Conservation (phyloP, 169 alveolate species). For the Perkinsus chesapeaki region DNA sequence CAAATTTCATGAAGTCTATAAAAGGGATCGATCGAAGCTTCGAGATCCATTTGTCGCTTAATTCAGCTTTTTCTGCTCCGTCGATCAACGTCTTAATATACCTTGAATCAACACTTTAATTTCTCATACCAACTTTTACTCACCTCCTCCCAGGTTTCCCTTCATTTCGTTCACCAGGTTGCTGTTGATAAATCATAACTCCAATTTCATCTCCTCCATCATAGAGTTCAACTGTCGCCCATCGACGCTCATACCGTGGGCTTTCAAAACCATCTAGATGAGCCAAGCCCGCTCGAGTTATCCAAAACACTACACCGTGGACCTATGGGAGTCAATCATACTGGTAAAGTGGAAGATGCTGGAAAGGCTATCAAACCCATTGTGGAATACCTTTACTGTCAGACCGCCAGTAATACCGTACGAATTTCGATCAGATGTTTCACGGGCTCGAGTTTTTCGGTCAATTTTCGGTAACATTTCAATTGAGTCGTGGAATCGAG, state of each 20-base stretch:
- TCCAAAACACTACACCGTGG: background rate
- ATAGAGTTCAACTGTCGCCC: background rate
- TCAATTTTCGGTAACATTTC: no score
- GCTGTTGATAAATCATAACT: background rate
- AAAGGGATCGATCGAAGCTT: background rate
- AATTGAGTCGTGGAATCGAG: no score
- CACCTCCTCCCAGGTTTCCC: background rate
- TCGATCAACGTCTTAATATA: background rate
- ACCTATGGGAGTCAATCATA: no score
- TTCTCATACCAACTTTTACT: background rate
- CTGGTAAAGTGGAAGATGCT: no score
- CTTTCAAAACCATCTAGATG: background rate
- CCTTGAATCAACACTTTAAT: background rate
- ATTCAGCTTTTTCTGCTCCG: background rate
- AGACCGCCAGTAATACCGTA: no score
- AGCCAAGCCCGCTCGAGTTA: background rate
- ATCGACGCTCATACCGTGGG: background rate
- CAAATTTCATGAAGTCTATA: background rate
- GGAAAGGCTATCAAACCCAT: no score
- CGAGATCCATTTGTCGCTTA: background rate
- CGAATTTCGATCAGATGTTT: no score
- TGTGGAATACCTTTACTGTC: no score
- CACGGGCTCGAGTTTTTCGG: no score
- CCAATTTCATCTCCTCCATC: background rate
- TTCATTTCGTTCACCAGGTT: background rate